Evolutionary conservation across 768 basidiomycete genomes (phyloP).

Genomic region (Mycena galericulata): DNA sequence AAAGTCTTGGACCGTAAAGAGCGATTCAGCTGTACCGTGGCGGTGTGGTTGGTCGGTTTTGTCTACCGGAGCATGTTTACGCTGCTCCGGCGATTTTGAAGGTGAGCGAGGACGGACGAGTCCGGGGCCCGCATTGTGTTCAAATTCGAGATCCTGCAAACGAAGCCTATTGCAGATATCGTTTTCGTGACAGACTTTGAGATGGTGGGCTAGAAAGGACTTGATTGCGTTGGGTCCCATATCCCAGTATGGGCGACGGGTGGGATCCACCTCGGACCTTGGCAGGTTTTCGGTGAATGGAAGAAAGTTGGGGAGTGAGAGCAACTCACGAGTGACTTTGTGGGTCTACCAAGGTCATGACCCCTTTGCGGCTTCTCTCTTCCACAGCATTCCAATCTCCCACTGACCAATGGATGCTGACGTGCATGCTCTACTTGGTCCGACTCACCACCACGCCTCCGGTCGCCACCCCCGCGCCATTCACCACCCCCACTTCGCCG

Average conservation of each 20-base stretch:
- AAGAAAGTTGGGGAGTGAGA: neutral
- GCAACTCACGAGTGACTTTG: conserved; percentile 24
- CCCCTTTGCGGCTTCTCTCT: conserved; percentile 6
- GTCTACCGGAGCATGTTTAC: neutral
- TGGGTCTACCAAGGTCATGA: conserved; percentile 21
- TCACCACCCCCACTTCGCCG: too few relatives aligned
- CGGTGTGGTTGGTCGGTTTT: neutral
- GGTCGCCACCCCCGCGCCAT: too few relatives aligned
- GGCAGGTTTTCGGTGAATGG: neutral
- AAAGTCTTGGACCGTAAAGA: conserved; percentile 12
- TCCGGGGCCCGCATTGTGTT: neutral
- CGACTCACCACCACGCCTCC: too few relatives aligned
- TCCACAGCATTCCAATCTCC: too few relatives aligned
- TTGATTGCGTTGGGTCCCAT: conserved; percentile 6
- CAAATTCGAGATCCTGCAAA: neutral
- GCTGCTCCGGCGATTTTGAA: neutral
- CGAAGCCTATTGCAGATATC: conserved; percentile 8
- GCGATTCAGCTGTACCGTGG: neutral
- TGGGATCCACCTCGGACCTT: neutral
- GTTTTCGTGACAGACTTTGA: conserved; percentile 13
- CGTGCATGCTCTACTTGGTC: too few relatives aligned
- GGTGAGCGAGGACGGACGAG: neutral
- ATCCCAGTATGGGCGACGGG: conserved; percentile 16
- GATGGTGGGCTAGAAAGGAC: conserved; percentile 21
- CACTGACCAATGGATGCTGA: too few relatives aligned